Evolutionary conservation across 2,329 filamentous ascomycete species (phyloP).

Genomic region (Fragosphaeria purpurea): DNA sequence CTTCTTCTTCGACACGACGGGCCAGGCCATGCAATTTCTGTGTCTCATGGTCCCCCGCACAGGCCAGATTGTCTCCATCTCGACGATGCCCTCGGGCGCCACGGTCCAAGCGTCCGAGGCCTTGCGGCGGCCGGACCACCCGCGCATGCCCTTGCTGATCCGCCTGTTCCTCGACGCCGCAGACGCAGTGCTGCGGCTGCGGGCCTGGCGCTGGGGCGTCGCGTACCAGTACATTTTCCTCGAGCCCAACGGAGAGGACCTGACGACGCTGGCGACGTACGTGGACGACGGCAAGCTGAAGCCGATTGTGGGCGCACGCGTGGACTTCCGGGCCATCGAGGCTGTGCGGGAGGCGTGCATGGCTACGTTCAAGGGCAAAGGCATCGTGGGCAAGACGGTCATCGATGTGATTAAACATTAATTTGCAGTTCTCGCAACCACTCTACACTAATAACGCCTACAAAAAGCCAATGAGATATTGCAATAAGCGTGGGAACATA

Average conservation of each 20-base stretch:
- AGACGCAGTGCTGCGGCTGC: constrained; percentile 1
- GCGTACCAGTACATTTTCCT: constrained; percentile 3
- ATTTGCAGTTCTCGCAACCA: no score
- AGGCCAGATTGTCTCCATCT: constrained; percentile 1
- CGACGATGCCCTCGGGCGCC: neutral
- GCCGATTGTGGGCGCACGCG: neutral
- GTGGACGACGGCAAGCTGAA: neutral
- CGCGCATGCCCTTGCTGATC: neutral
- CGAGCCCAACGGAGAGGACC: neutral
- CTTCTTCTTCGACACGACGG: constrained; percentile 6
- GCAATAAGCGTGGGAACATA: no score
- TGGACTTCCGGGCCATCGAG: neutral
- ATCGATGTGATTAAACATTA: neutral
- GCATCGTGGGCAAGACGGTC: constrained; percentile 1
- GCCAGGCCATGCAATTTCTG: constrained; percentile 3
- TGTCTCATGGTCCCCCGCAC: neutral
- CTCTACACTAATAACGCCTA: no score
- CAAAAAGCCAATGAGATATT: no score
- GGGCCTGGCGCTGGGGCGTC: constrained; percentile 4
- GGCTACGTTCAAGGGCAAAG: neutral
- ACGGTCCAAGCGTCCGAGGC: neutral
- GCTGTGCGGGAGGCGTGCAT: neutral
- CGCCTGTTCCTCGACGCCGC: neutral
- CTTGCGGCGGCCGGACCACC: neutral
- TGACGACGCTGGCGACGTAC: neutral